A percentile compares a stretch with the other conserved stretches of the same genome.
Evolutionary conservation across 2,329 filamentous ascomycete species (phyloP).

Genomic region (Trichoderma sp.): DNA sequence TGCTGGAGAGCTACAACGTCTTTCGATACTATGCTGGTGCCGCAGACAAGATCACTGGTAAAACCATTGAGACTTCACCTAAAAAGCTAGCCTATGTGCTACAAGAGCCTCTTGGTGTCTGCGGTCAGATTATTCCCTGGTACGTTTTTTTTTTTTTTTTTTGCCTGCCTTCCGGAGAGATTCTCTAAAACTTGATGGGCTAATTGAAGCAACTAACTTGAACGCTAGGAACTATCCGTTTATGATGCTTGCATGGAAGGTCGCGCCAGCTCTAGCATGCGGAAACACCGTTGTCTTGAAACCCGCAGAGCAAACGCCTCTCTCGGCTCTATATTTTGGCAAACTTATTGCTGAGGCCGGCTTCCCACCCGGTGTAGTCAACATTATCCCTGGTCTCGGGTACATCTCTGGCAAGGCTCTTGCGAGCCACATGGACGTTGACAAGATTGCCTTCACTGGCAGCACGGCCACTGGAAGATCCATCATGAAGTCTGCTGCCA

Average conservation of each 20-base stretch:
- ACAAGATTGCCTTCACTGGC: constrained; percentile 18
- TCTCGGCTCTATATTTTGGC: constrained; percentile 16
- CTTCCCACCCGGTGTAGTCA: constrained; percentile 14
- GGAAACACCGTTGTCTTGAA: constrained; percentile 68
- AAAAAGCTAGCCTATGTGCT: constrained; percentile 75
- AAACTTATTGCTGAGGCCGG: constrained; percentile 6
- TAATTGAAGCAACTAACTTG: neutral
- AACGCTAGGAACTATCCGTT: constrained; percentile 64
- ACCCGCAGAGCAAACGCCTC: constrained; percentile 63
- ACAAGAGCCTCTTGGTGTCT: constrained; percentile 61
- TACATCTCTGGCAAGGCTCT: constrained; percentile 7
- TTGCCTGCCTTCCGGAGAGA: neutral
- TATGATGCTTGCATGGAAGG: constrained; percentile 74
- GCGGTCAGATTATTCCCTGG: constrained; percentile 77
- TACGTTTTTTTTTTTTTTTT: neutral
- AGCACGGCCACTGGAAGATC: constrained; percentile 7
- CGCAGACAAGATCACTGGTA: constrained; percentile 80
- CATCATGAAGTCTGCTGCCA: constrained; percentile 73
- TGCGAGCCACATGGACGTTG: constrained; percentile 7
- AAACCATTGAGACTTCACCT: constrained; percentile 69
- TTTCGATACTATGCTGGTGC: constrained; percentile 70
- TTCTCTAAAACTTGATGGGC: neutral
- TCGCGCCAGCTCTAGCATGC: constrained; percentile 63
- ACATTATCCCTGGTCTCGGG: constrained; percentile 15
- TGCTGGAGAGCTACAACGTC: constrained; percentile 59